Conservation (phyloP, 1,139 yeast species). For the Yamadazyma jaroonii region DNA sequence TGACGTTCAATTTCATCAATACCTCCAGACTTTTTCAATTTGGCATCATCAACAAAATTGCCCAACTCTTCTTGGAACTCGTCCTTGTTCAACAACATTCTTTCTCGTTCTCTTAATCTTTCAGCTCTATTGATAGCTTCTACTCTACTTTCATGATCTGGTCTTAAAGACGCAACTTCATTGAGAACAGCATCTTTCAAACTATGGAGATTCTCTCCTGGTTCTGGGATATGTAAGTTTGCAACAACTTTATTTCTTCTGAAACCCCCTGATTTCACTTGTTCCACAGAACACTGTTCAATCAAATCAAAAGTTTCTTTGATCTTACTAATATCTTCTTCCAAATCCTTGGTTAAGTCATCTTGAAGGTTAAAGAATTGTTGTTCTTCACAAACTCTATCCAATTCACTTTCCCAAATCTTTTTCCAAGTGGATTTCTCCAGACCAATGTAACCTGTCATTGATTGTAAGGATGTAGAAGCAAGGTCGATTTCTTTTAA, state of each 20-base stretch:
- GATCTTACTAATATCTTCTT: conserved; percentile 78
- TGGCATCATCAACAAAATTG: conserved; percentile 74
- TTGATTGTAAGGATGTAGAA: conserved; percentile 43
- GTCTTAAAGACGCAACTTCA: conserved; percentile 76
- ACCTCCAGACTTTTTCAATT: conserved; percentile 81
- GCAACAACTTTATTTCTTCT: conserved; percentile 39
- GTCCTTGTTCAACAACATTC: conserved; percentile 52
- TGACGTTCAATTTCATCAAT: conserved; percentile 77
- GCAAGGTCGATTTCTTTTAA: conserved; percentile 65
- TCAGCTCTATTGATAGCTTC: conserved; percentile 92
- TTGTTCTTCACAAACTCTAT: conserved; percentile 89
- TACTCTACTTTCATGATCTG: conserved; percentile 79
- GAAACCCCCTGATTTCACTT: conserved; percentile 41
- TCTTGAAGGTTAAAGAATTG: conserved; percentile 89
- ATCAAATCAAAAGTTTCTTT: conserved; percentile 79
- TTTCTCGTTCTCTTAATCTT: conserved; percentile 70
- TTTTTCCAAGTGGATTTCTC: conserved; percentile 88
- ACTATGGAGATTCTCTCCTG: conserved; percentile 61
- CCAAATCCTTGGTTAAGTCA: conserved; percentile 74
- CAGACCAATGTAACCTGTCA: conserved; percentile 59
- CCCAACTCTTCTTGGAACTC: conserved; percentile 87
- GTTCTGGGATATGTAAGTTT: conserved; percentile 52
- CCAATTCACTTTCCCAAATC: conserved; percentile 90
- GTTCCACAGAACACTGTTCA: conserved; percentile 79
- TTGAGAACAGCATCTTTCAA: conserved; percentile 76